phyloP scores from a whole-genome alignment of 1,139 yeast species.

The Keqinozyma sinolaborantium region DNA sequence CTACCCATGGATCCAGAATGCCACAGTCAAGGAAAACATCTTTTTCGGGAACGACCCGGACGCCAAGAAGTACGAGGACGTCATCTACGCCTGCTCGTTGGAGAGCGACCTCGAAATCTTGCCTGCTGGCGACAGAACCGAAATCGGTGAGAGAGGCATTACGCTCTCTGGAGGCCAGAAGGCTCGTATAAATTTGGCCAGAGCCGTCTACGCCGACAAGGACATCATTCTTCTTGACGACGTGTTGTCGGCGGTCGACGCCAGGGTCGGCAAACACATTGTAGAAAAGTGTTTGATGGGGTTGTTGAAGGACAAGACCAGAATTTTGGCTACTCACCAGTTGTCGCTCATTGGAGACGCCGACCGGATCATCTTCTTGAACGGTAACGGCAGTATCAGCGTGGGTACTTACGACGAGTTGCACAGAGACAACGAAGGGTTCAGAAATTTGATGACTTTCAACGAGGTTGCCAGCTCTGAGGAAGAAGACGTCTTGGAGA shows the following conservation, averaged over 20 bases:
- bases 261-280: slow-evolving; percentile 45
- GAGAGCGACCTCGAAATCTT: slow-evolving; percentile 35
- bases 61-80: slow-evolving; percentile 24
- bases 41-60: slow-evolving; percentile 28
- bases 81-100: slow-evolving; percentile 34
- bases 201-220: slow-evolving; percentile 39
- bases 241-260: slow-evolving; percentile 48
- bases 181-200: slow-evolving; percentile 43
- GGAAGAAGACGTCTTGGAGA: slow-evolving; percentile 19
- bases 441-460: slow-evolving; percentile 15
- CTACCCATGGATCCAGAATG: slow-evolving; percentile 47
- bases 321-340: slow-evolving; percentile 47
- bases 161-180: slow-evolving; percentile 50
- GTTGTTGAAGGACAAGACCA: slow-evolving; percentile 30
- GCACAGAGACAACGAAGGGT: slow-evolving; percentile 16
- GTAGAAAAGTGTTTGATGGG: slow-evolving; percentile 38
- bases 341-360: slow-evolving; percentile 40
- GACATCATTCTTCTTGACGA: slow-evolving; percentile 44
- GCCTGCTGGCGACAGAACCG: slow-evolving; percentile 44
- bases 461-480: slow-evolving; percentile 17
- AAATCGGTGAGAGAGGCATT: slow-evolving; percentile 48
- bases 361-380: slow-evolving; percentile 37
- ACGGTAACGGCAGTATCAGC: slow-evolving; percentile 36
- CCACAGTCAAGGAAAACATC: slow-evolving; percentile 38
- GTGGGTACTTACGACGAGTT: slow-evolving; percentile 39